Conservation (phyloP, 495 filamentous ascomycete genomes). For the Parathielavia hyrcaniae region DNA sequence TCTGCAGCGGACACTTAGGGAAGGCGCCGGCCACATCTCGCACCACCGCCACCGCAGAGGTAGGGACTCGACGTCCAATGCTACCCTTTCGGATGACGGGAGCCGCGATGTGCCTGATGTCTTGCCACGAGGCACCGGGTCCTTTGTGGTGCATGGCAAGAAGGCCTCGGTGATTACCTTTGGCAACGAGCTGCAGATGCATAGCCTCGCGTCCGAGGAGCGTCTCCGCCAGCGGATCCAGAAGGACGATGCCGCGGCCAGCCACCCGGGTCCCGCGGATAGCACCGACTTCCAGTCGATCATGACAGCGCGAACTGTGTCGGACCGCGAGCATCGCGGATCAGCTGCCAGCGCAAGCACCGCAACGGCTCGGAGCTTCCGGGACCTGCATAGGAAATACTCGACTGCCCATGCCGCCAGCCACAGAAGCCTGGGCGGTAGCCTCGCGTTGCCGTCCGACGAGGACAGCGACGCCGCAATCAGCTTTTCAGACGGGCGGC, state of each 20-base stretch:
- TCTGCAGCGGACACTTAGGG: slow-evolving; percentile 88
- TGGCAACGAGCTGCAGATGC: slow-evolving; percentile 84
- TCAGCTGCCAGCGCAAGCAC: slow-evolving; percentile 52
- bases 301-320: slow-evolving; percentile 26
- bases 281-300: slow-evolving; percentile 31
- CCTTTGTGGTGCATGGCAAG: slow-evolving; percentile 95
- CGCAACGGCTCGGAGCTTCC: slow-evolving; percentile 50
- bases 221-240: slow-evolving; percentile 50
- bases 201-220: slow-evolving; percentile 74
- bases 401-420: slow-evolving; percentile 42
- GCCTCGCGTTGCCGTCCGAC: slow-evolving; percentile 42
- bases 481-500: slow-evolving; percentile 51
- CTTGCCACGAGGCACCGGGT: slow-evolving; percentile 69
- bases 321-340: slow-evolving; percentile 41
- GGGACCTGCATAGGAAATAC: slow-evolving; percentile 48
- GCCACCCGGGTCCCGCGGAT: slow-evolving; percentile 16
- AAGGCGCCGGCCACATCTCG: slow-evolving; percentile 57
- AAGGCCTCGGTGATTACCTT: slow-evolving; percentile 96
- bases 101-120: slow-evolving; percentile 53
- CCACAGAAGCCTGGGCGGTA: slow-evolving; percentile 25
- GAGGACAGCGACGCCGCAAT: slow-evolving; percentile 52
- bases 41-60: slow-evolving; percentile 70
- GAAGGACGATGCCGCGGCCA: slow-evolving; percentile 32
- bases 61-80: slow-evolving; percentile 62
- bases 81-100: slow-evolving; percentile 56